Evolutionary conservation across 768 basidiomycete genomes (phyloP), one percentile per base, ranked within the genome.

Genomic region (Mycena floridula): DNA sequence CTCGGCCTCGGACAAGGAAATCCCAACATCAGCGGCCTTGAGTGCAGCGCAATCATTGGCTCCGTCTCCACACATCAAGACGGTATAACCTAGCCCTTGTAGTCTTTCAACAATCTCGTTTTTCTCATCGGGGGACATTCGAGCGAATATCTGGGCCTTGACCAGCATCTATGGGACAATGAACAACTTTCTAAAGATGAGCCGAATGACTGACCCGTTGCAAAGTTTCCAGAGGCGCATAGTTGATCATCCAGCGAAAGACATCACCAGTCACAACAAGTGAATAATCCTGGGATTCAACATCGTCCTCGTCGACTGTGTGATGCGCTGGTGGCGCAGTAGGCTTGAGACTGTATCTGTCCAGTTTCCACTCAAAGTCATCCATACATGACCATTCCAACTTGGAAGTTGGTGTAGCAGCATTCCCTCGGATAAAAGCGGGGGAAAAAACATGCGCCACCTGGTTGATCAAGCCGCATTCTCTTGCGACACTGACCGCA

Each of bases 91-190:
- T 20, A 99, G 75, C 2, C 77, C 72, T 55, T 98, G 96, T 9
- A 99, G 71, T 2, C 95, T 79, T 62, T 98, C 95, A 15, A 99
- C 90, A 15, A 98, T 81, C 61, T 99, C 96, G 53, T 97, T 95
- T 67, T 99, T 99, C 70, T 98, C 96, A 59, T 98, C 96, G 0
- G 96, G 96, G 7, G 96, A 99, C 96, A 99, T 98, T 20, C 96
- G 81, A 7, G 96, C 94, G 60, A 93, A 99, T 37, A 98, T 83
- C 60, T 96, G 90, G 2, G 94, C 82, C 63, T 95, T 95, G 25
- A 97, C 88, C 16, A 99, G 82, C 92, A 99, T 96, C 95, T 97
- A 43, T 13, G 44, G 24, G 27, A 39, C 32, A 46, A 11, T 43
- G 37, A 47, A 36, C 37, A 43, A 26, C 16, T 16, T 24, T 23